Base-by-base conservation (phyloP, 176 grass and related monocot genomes). In the Paspalum vaginatum region DNA sequence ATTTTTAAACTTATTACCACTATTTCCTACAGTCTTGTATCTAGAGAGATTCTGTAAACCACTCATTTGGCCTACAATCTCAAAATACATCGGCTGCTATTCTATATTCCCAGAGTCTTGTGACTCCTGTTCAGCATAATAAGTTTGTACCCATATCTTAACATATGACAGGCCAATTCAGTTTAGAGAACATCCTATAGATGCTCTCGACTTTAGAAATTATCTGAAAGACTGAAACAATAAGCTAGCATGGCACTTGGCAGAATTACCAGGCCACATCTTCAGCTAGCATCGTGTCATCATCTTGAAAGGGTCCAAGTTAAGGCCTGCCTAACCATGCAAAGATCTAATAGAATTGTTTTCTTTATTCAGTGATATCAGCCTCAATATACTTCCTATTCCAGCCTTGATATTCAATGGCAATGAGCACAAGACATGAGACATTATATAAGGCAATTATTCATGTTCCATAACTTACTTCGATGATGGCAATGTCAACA, bases 401-500 rank as follows among this genome's bases (percentile, higher is more conserved):
- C 7, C 13, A 70, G 32, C 8, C 49, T 42, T 72, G 40, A 77
- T 38, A 87, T 11, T 74, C 11, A 46, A 39, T 11, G 72, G 40
- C 13, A 11, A 73, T 60, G 48, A 62, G 60, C 37, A 55, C 5
- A 71, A 71, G 63, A 7, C 24, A 9, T 79, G 54, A 38, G 75
- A 54, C 15, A 48, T 21, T 5, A 72, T 9, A 74, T 17, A 69
- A 70, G 18, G 68, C 18, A 70, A 63, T 21, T 79, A 16, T 27
- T 65, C 8, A 61, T 60, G 43, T 61, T 71, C 53, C 6, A 63
- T 15, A 64, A 86, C 85, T 97, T 90, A 97, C 95, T 94, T 98
- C 95, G 5, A 98, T 62, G 13, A 98, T 75, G 32, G 92, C 92
- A 79, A 98, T 81, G 21, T 94, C 90, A 78, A 98, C 88, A 81